Base-by-base conservation (phyloP, 2,329 filamentous ascomycete genomes). In the Helotiales sp. region DNA sequence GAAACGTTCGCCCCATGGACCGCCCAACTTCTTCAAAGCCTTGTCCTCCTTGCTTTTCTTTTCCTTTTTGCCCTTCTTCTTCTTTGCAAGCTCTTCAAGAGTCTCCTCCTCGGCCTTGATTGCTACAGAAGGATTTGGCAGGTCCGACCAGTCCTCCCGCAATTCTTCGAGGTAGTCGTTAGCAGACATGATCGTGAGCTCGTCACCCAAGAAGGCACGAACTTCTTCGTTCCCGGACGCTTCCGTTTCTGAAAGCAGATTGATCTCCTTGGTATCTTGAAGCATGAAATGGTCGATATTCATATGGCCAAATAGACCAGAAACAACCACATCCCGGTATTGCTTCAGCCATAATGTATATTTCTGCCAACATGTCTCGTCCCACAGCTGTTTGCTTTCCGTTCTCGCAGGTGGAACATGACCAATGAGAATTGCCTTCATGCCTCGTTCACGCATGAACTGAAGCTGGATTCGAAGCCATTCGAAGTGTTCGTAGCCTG, bases 351-450 rank as follows among this genome's bases (percentile, higher is more conserved):
- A 98, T 3, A 98, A 77, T 0, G 91, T 89, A 74, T 96, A 99
- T 72, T 96, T 97, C 72, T 97, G 93, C 93, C 93, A 99, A 76
- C 95, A 99, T 0, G 90, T 92, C 78, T 98, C 93, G 65, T 97
- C 92, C 95, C 95, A 99, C 61, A 85, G 86, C 68, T 85, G 83
- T 78, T 98, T 98, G 74, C 86, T 88, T 33, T 85, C 81, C 1
- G 93, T 95, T 60, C 93, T 82, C 1, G 93, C 93, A 0, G 95
- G 95, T 1, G 95, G 93, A 3, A 99, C 92, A 73, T 99, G 95
- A 2, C 95, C 93, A 67, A 90, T 96, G 53, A 99, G 76, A 52
- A 99, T 96, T 13, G 89, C 95, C 76, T 98, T 98, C 86, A 97
- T 91, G 42, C 90, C 88, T 52, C 91, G 85, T 29, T 88, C 80